phyloP scores from a whole-genome alignment of 2,329 filamentous ascomycete species.

The Onygena corvina region DNA sequence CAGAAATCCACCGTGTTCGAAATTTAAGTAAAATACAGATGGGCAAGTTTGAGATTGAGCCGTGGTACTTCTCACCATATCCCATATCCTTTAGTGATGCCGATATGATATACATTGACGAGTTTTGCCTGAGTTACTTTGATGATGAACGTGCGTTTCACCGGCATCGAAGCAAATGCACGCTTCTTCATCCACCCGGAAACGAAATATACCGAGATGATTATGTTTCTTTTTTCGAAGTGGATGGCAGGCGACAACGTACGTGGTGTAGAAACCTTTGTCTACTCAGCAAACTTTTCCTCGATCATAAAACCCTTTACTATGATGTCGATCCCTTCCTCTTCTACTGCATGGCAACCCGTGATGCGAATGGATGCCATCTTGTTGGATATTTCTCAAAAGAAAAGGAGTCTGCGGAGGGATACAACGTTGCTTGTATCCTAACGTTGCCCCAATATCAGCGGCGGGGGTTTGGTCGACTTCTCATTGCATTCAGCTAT shows the following conservation, averaged over 20 bases:
- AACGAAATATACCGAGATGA: constrained; percentile 95
- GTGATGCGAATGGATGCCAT: constrained; percentile 81
- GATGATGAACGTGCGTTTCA: constrained; percentile 69
- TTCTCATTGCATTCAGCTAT: constrained; percentile 95
- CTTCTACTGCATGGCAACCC: constrained; percentile 94
- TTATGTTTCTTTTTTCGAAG: constrained; percentile 89
- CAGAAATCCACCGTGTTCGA: constrained; percentile 87
- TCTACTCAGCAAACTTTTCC: constrained; percentile 85
- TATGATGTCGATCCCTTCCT: constrained; percentile 96
- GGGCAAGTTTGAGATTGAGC: constrained; percentile 80
- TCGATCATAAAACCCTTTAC: constrained; percentile 97
- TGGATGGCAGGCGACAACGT: constrained; percentile 90
- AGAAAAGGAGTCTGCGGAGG: constrained; percentile 92
- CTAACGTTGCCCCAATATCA: constrained; percentile 93
- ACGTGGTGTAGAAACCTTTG: constrained; percentile 99
- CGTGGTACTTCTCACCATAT: constrained; percentile 98
- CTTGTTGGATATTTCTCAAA: constrained; percentile 99
- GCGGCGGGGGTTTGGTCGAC: constrained; percentile 79
- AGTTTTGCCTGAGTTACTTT: constrained; percentile 90
- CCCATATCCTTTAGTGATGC: constrained; percentile 77
- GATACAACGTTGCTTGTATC: constrained; percentile 97
- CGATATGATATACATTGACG: constrained; percentile 90
- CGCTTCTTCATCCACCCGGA: constrained; percentile 79
- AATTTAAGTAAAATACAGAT: constrained; percentile 93
- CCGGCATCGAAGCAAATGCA: constrained; percentile 81